Evolutionary conservation across 2,329 filamentous ascomycete genomes (phyloP), one percentile per base, ranked within the genome.

Genomic region (Talaromyces atroroseus): DNA sequence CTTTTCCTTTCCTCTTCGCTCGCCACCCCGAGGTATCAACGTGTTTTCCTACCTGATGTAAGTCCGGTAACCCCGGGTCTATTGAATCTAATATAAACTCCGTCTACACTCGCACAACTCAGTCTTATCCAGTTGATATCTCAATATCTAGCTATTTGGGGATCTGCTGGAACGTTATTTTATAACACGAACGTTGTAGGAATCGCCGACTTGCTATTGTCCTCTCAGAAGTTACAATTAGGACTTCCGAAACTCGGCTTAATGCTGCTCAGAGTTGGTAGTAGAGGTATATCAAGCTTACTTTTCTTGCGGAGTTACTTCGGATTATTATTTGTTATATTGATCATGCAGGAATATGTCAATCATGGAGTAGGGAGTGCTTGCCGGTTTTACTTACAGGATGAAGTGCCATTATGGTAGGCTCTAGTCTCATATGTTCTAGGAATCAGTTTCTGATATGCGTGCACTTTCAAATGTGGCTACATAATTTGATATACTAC

Each of bases 11-110:
- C 16, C 16, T 40, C 36, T 18, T 18, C 5, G n/a, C n/a, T 40
- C 18, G 16, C 36, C 14, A 34, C 32, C 36, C 36, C 14, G 36
- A 40, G n/a, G 36, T 40, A 40, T 18, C 14, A n/a, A 18, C 18
- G 12, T 4, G 10, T 18, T 3, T 40, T 11, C 2, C 5, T 18
- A 4, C 36, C 36, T 40, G 36, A 40, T 40, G 23, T 42, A 51
- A 51, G 49, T 51, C 49, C 49, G 49, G 24, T 11, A 50, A 16
- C 34, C 23, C 24, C 49, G 16, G 49, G 20, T 40, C 5, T 51
- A 20, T 29, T 42, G 49, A 42, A 12, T 38, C 8, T 18, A 51
- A 42, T 42, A 51, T 51, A 18, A 51, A 51, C 49, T 51, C 49
- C 49, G 49, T 8, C 12, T 42, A n/a, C 34, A 51, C n/a, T 5